Percentiles rank a stretch among this genome's conserved stretches.
phyloP scores from a whole-genome alignment of 371 early-diverging fungal genomes.

The Rhizopus stolonifer region DNA sequence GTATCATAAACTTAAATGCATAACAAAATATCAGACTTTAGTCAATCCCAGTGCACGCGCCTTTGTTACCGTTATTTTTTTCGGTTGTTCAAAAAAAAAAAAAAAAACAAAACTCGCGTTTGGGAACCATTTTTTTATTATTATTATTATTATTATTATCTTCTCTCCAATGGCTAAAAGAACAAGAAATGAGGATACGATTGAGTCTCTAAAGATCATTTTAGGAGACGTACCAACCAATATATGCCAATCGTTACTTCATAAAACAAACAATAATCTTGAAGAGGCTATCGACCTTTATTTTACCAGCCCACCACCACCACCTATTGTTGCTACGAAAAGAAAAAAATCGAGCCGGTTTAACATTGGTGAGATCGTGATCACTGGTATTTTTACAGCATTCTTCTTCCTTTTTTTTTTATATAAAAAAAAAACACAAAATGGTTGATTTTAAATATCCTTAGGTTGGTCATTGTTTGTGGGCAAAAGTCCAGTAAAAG shows the following conservation, averaged over 20 bases:
- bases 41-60: too few relatives aligned
- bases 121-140: neutral
- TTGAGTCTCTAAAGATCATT: slow-evolving; percentile 13
- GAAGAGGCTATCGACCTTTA: slow-evolving; percentile 25
- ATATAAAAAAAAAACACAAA: neutral
- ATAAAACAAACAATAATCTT: slow-evolving; percentile 22
- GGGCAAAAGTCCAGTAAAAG: slow-evolving; percentile 28
- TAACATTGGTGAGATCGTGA: slow-evolving; percentile 40
- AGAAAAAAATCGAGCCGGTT: slow-evolving; percentile 4
- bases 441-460: neutral
- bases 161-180: slow-evolving; percentile 11
- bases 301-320: slow-evolving; percentile 15
- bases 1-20: too few relatives aligned
- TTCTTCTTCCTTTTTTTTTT: too few relatives aligned
- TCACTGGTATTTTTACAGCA: slow-evolving; percentile 27
- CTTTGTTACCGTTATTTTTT: too few relatives aligned
- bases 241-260: slow-evolving; percentile 7
- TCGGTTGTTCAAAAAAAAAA: too few relatives aligned
- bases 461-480: slow-evolving; percentile 40
- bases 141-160: neutral
- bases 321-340: neutral
- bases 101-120: too few relatives aligned
- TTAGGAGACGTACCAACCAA: slow-evolving; percentile 11
- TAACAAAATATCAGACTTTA: too few relatives aligned
- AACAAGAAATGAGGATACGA: slow-evolving; percentile 12